These are phyloP conservation scores for Kuraishia cidri DNA, from an alignment of 805 yeast species.

Conservation along the genomic window DNA sequence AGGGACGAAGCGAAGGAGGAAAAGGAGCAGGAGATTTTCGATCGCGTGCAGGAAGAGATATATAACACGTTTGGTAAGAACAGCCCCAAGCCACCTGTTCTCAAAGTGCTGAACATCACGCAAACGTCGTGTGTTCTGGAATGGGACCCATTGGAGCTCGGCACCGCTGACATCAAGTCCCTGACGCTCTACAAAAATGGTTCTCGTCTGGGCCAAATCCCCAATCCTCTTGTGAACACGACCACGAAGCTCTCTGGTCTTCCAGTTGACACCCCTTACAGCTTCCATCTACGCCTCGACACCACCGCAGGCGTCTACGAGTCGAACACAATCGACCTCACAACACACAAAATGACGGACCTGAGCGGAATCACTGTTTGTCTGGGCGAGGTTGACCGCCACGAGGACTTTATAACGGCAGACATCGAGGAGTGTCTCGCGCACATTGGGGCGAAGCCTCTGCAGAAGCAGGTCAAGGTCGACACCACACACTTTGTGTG, in stretches of 20 bases:
- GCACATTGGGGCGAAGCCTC: slow-evolving; percentile 76
- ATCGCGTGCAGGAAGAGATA: slow-evolving; percentile 63
- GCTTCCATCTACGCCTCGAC: slow-evolving; percentile 69
- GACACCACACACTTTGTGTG: slow-evolving; percentile 94
- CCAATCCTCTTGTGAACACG: slow-evolving; percentile 69
- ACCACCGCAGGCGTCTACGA: slow-evolving; percentile 85
- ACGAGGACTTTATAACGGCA: slow-evolving; percentile 35
- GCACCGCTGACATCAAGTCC: slow-evolving; percentile 72
- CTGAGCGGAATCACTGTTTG: slow-evolving; percentile 88
- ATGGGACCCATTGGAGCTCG: slow-evolving; percentile 84
- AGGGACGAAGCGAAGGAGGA: slow-evolving; percentile 62
- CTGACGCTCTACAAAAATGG: slow-evolving; percentile 72
- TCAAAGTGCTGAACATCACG: slow-evolving; percentile 69
- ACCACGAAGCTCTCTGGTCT: slow-evolving; percentile 88
- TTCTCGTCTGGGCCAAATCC: slow-evolving; percentile 69
- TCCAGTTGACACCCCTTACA: slow-evolving; percentile 76
- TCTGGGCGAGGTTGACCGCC: slow-evolving; percentile 66
- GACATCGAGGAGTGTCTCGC: slow-evolving; percentile 57
- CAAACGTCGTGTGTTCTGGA: slow-evolving; percentile 93
- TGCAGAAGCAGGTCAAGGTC: slow-evolving; percentile 65
- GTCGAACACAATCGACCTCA: slow-evolving; percentile 60
- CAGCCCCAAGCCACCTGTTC: slow-evolving; percentile 62
- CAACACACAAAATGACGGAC: slow-evolving; percentile 95
- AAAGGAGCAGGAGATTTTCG: slow-evolving; percentile 50
- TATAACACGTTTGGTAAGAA: slow-evolving; percentile 62